These are phyloP conservation scores for Ulvella scutata DNA, from an alignment of 139 green algal genomes.

Conservation along the genomic window DNA sequence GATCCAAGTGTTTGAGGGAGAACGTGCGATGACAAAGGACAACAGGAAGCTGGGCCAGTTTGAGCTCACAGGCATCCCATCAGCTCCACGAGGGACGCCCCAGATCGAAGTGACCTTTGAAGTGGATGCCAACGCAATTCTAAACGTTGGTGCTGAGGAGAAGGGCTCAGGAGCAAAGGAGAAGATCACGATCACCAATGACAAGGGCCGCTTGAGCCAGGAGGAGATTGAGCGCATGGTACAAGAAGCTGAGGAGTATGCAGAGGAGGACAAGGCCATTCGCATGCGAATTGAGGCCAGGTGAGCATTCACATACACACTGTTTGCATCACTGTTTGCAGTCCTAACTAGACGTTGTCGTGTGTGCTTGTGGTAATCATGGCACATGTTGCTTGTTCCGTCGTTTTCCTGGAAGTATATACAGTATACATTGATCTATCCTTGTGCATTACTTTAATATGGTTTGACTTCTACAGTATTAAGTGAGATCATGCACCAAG, in stretches of 20 bases:
- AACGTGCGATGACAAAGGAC: conserved; percentile 88
- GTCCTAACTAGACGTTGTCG: too few relatives aligned
- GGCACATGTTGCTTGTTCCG: too few relatives aligned
- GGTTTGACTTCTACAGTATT: too few relatives aligned
- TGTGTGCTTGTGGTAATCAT: too few relatives aligned
- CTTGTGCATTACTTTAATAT: too few relatives aligned
- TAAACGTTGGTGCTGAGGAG: conserved; percentile 79
- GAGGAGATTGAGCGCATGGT: conserved; percentile 94
- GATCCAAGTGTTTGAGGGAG: conserved; percentile 69
- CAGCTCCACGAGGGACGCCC: conserved; percentile 32
- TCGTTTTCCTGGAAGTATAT: too few relatives aligned
- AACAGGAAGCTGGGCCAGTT: conserved; percentile 89
- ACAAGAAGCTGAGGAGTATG: conserved; percentile 83
- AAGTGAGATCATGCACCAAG: too few relatives aligned
- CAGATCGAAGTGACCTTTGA: conserved; percentile 34
- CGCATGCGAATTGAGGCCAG: conserved; percentile 3
- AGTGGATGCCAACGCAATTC: conserved; percentile 85
- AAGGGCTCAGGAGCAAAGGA: conserved; percentile 52
- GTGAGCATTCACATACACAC: background rate
- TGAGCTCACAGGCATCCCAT: conserved; percentile 76
- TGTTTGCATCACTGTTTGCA: too few relatives aligned
- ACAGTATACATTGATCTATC: too few relatives aligned
- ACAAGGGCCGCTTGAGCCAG: conserved; percentile 46
- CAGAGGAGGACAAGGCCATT: conserved; percentile 70
- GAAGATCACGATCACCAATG: conserved; percentile 68